Evolutionary conservation across 768 basidiomycete species (phyloP), one percentile per base, ranked within the genome.

Genomic region (Lactifluus piperatus): DNA sequence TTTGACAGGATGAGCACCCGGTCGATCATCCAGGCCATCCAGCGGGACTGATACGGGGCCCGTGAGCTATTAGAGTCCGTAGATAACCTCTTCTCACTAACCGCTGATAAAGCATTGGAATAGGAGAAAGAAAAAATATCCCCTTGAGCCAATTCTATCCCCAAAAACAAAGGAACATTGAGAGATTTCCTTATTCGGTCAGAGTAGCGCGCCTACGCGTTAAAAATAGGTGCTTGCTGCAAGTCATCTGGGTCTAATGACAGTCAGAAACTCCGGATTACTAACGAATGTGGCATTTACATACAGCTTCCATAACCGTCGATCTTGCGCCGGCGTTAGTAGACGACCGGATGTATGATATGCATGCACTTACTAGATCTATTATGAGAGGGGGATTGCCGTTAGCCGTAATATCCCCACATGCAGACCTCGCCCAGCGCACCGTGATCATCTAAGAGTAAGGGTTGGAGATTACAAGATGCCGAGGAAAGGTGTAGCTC

Each of bases 41-140:
- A 88, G 55, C 1, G 80, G 82, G 59, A 84, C 89, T 85, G 59
- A 54, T 20, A 30, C 49, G 13, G 6, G 6, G 29, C 8, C 34
- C n/a, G 14, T 60, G 30, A 55, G 48, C 14, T 24, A 68, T 32
- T 26, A 29, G 26, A 29, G 11, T 32, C 27, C 48, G 58, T 34
- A 58, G 46, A 43, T 49, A 54, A 55, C 13, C 11, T 54, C 22
- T n/a, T 43, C 62, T 45, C 16, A 52, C 80, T 54, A 65, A 88
- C 89, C 81, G 62, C 87, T 85, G 65, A 88, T 82, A 70, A 94
- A 94, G 65, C 89, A 91, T 65, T 99, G 95, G 77, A 99, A 98
- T 1, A 99, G 77, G 22, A 95, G 76, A 74, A 85, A 99, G 76
- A 85, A 94, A 71, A 94, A 94, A 73, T 94, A 97, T 22, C 86